phyloP scores from a whole-genome alignment of 495 filamentous ascomycete species.

The Clavariopsis aquatica region DNA sequence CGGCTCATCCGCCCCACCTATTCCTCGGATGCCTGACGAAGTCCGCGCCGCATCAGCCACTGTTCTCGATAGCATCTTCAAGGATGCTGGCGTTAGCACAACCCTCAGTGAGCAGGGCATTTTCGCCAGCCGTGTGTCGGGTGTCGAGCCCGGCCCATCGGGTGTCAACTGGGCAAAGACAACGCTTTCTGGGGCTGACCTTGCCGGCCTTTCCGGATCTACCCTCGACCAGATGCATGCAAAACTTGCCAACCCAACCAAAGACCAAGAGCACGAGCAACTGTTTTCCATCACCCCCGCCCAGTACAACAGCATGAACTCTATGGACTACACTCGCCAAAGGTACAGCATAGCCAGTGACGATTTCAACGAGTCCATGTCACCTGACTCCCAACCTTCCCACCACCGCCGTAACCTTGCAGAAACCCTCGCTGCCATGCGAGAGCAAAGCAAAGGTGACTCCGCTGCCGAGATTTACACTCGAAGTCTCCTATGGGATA shows the following conservation, averaged over 20 bases:
- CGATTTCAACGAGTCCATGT: slow-evolving; percentile 44
- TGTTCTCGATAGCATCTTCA: slow-evolving; percentile 84
- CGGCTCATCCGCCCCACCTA: slow-evolving; percentile 57
- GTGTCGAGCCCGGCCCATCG: slow-evolving; percentile 46
- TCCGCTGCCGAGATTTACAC: slow-evolving; percentile 86
- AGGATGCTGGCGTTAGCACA: slow-evolving; percentile 55
- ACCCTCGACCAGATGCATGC: slow-evolving; percentile 74
- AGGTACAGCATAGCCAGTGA: slow-evolving; percentile 53
- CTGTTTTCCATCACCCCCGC: slow-evolving; percentile 80
- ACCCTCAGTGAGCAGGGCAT: slow-evolving; percentile 29
- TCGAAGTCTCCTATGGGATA: slow-evolving; percentile 89
- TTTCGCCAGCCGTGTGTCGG: slow-evolving; percentile 43
- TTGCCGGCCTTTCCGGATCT: slow-evolving; percentile 51
- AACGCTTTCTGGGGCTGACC: slow-evolving; percentile 55
- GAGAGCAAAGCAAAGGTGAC: slow-evolving; percentile 60
- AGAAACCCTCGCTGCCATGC: slow-evolving; percentile 79
- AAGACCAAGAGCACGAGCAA: slow-evolving; percentile 87
- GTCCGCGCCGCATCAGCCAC: slow-evolving; percentile 88
- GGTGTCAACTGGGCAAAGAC: slow-evolving; percentile 45
- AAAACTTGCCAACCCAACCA: slow-evolving; percentile 70
- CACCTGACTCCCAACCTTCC: slow-evolving; percentile 30
- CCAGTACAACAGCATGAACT: slow-evolving; percentile 86
- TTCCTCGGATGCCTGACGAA: slow-evolving; percentile 89
- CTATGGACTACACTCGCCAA: slow-evolving; percentile 62
- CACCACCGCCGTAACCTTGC: slow-evolving; percentile 68